Evolutionary conservation across 2,329 filamentous ascomycete species (phyloP), one percentile per base, ranked within the genome.

Genomic region (Shiraia sp.): DNA sequence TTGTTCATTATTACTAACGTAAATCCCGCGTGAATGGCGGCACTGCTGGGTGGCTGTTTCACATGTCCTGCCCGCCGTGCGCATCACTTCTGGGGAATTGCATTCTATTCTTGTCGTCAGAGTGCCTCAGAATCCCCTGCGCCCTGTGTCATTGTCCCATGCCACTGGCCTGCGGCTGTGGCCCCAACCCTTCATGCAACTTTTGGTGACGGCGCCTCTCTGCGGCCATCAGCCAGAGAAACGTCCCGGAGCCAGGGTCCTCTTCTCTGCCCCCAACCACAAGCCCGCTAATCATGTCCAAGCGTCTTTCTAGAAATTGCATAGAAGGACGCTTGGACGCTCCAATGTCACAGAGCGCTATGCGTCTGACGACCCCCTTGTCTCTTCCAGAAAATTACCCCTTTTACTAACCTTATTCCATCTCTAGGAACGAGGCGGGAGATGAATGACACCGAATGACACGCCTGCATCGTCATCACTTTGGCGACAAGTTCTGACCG

Each of bases 311-410:
- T 38, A 46, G 42, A 50, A 53, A 68, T 66, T 68, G 65, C 66
- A 62, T 62, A 63, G 59, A 66, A 68, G 54, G 44, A 42, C 32
- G 46, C 49, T 44, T 42, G 50, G 41, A 51, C 53, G 45, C 47
- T 33, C 33, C 40, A n/a, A 40, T 42, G 45, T 54, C 52, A 46
- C 57, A 47, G 46, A 47, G 59, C 53, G 53, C 53, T 40, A 53
- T 52, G 58, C 53, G 56, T 56, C 46, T 51, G 48, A 33, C 33
- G 14, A 25, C 53, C 52, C 59, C 50, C 51, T 59, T 59, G 56
- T 53, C 54, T 58, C 61, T 70, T 69, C 66, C 52, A 61, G 66
- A 70, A 68, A 51, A 57, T 53, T 68, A 45, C 64, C 58, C 62
- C 65, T 64, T 66, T 64, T 47, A 53, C 55, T 50, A 46, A 38